Percentiles rank a stretch among this genome's conserved stretches.
Evolutionary conservation across 1,284 basidiomycete genomes (phyloP).

Genomic region (Ganoderma leucocontextum): DNA sequence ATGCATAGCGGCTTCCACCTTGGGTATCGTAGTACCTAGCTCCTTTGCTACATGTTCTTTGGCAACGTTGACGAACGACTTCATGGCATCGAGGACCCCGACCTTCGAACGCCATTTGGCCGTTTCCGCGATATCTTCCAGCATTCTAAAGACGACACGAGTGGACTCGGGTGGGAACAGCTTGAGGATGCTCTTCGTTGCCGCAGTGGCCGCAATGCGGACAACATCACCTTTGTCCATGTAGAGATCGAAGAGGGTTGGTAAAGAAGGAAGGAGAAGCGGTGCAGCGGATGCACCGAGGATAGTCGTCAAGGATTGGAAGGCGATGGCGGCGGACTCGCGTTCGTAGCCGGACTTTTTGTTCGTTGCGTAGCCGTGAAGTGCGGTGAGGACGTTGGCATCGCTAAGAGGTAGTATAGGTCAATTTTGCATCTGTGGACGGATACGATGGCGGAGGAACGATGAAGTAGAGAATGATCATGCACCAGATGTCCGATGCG

Average conservation of each 20-base stretch:
- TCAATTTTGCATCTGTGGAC: background rate
- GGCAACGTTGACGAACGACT: slow-evolving; percentile 73
- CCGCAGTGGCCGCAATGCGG: slow-evolving; percentile 80
- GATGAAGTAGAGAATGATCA: background rate
- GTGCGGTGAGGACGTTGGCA: slow-evolving; percentile 65
- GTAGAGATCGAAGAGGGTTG: slow-evolving; percentile 85
- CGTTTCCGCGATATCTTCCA: slow-evolving; percentile 80
- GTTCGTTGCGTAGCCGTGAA: slow-evolving; percentile 81
- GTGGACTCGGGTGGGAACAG: slow-evolving; percentile 88
- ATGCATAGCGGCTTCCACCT: slow-evolving; percentile 93
- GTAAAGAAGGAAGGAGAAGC: slow-evolving; percentile 83
- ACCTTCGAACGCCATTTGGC: slow-evolving; percentile 98
- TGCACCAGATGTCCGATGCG: background rate
- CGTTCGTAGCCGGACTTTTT: slow-evolving; percentile 94
- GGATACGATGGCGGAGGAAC: background rate
- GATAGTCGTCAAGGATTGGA: slow-evolving; percentile 79
- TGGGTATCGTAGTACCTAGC: slow-evolving; percentile 85
- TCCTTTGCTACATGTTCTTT: slow-evolving; percentile 88
- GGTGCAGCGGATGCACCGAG: slow-evolving; percentile 84
- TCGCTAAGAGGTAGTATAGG: slow-evolving; percentile 53
- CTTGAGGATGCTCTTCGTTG: slow-evolving; percentile 89
- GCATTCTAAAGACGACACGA: slow-evolving; percentile 73
- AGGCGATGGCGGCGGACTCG: slow-evolving; percentile 89
- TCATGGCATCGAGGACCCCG: slow-evolving; percentile 90
- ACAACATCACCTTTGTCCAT: slow-evolving; percentile 97